Evolutionary conservation across 345 rosid species (phyloP).

Genomic region (Citrus australasica): DNA sequence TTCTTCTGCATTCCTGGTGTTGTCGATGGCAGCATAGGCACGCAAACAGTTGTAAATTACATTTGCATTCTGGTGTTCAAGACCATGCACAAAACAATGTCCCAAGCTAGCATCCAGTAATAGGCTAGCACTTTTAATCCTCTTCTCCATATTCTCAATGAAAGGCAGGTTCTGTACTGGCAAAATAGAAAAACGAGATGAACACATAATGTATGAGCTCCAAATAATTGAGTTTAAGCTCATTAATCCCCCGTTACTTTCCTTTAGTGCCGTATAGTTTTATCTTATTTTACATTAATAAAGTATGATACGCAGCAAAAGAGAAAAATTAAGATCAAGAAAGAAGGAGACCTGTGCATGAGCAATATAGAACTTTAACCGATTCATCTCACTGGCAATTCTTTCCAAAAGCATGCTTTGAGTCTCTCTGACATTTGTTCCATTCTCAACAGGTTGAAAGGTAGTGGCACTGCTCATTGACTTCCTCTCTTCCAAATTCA

Average conservation of each 20-base stretch:
- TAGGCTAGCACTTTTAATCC: constrained; percentile 81
- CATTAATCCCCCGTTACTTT: constrained; percentile 1
- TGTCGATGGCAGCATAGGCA: constrained; percentile 95
- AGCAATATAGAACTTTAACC: constrained; percentile 86
- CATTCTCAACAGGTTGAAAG: constrained; percentile 55
- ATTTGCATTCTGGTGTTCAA: constrained; percentile 76
- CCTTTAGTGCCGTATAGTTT: neutral
- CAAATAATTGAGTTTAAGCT: constrained; percentile 2
- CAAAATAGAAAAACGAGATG: constrained; percentile 56
- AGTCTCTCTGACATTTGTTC: constrained; percentile 79
- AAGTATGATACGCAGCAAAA: neutral
- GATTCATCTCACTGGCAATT: constrained; percentile 98
- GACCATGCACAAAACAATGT: constrained; percentile 90
- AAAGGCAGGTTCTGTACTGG: constrained; percentile 99
- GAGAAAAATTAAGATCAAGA: neutral
- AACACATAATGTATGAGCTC: constrained; percentile 31
- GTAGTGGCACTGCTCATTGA: constrained; percentile 38
- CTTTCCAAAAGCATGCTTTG: constrained; percentile 97
- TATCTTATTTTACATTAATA: neutral
- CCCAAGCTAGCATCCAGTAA: constrained; percentile 92
- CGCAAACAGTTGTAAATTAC: constrained; percentile 95
- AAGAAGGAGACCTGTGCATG: constrained; percentile 84
- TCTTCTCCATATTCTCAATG: constrained; percentile 95
- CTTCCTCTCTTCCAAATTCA: constrained; percentile 36
- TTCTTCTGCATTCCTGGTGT: constrained; percentile 74